Evolutionary conservation across 75 land plant genomes (phyloP), one percentile per base, ranked within the genome.

Genomic region (Pinus tabuliformis): DNA sequence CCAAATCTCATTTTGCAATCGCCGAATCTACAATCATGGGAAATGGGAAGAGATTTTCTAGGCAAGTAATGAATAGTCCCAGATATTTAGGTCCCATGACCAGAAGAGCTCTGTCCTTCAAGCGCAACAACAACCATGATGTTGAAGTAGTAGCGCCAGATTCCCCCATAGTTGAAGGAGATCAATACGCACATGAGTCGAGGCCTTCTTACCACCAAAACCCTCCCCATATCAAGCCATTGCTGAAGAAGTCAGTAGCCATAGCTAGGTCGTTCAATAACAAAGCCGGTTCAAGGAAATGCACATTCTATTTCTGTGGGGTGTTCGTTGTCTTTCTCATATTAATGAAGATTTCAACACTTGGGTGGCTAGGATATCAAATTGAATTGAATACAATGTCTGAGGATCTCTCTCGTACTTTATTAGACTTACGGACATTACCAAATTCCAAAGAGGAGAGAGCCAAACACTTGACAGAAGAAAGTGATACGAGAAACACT

Each of bases 101-200:
- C 30, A 82, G 91, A n/a, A 79, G 93, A 18, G 79, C 85, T 18
- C 80, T 78, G 61, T 91, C 90, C 30, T 91, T 91, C 87, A 91
- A 91, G 76, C 82, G 88, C 36, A 59, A 21, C 79, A 64, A 20
- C 75, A 61, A n/a, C 74, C 49, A 37, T 17, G 70, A 66, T 39
- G 70, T 66, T 7, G 70, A 66, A 39, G 20, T 39, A 37, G 70
- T 22, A 66, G 45, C 2, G 6, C 52, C 52, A 49, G 9, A 49
- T 49, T 49, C 52, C 1, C 11, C 49, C 11, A 66, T n/a, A 9
- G 22, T 30, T 39, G 70, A 65, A 14, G 70, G 70, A 37, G 70
- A 16, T 36, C 18, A 66, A 33, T 9, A 4, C 6, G 11, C 37
- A 65, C 18, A 36, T 33, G 70, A 65, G 9, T 17, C n/a, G 28